Base-by-base conservation (phyloP, 192 early-diverging fungal species). In the Podila clonocystis region DNA sequence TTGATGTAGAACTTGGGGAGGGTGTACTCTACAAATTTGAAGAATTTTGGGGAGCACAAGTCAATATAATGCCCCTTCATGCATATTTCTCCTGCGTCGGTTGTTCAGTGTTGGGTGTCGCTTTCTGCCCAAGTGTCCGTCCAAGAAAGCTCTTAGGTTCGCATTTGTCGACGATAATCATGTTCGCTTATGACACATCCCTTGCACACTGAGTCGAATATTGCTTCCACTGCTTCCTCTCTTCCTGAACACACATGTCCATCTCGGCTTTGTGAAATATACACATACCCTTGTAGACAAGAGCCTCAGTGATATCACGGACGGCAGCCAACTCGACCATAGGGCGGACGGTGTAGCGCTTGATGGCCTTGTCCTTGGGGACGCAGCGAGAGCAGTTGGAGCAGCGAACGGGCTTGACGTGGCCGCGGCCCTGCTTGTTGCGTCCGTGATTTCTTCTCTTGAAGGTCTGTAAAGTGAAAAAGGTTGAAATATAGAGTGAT, bases 381-480 rank as follows among this genome's bases (percentile, higher is more conserved):
- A 94, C 93, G 84, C 95, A 97, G 86, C 97, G 95, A 75, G 92
- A 91, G 88, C 98, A 99, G 96, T 99, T 99, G 86, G 94, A 94
- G 93, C 98, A 98, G 75, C 97, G 94, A 83, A 98, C 95, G 80
- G 92, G 92, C 89, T 95, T 95, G 84, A 95, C 93, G 93, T 97
- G 97, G 84, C 98, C 98, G 88, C 98, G 96, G 67, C 97, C 97
- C 86, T 95, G 89, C 94, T 99, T 99, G 93, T 92, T 94, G 84
- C 98, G 96, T 91, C 98, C 97, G 91, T 97, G 93, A 87, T 97
- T 99, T 90, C 97, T 95, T 93, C 97, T 94, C 92, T 98, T 99
- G 86, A 89, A 85, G 88, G 97, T 98, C 97, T 97, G 26, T 20
- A 65, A 20, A 11, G 28, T 9, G 19, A 26, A 48, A 19, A 13